Evolutionary conservation across 352 stramenopile species (phyloP), one percentile per base, ranked within the genome.

Genomic region (Globisporangium orthogonon): DNA sequence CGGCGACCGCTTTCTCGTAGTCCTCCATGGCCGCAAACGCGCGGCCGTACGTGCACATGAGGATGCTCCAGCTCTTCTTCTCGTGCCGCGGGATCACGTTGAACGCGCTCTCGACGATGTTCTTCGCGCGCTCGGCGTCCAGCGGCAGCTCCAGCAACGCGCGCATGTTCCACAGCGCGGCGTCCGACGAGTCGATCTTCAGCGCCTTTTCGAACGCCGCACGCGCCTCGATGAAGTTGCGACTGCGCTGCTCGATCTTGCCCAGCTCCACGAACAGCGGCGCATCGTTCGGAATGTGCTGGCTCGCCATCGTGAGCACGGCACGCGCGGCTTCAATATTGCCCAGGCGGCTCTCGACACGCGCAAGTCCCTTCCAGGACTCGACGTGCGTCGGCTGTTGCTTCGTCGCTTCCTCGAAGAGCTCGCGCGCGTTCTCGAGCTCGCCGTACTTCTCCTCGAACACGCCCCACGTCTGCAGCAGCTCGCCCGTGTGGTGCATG

Each of bases 31-130:
- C 76, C 52, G 81, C 81, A 55, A 88, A 90, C 51, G 69, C 73
- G 37, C 85, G 83, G 0, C 81, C 85, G 51, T 92, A 91, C 44
- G 85, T 93, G 66, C 85, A 95, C 71, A 93, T 76, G 15, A 95
- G 59, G 62, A 95, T 89, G 60, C 75, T 83, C 76, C 79, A 88
- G 54, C 83, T 95, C 52, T 79, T 87, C 63, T 88, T 87, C 65
- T 95, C 85, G 58, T 91, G 78, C 28, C 76, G 65, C 14, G 85
- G 83, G 56, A 93, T 69, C 29, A 70, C 64, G 14, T 67, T 75
- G 40, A 95, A 51, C 5, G 85, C 85, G 52, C 60, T 87, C 56
- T 95, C 83, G 39, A 95, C 69, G 43, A 95, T 76, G n/a, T 67
- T 86, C 54, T 80, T 83, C 9, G 83, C 71, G 29, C 80, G 78